Base-by-base conservation (phyloP, 805 yeast genomes). In the Metschnikowia anglica region DNA sequence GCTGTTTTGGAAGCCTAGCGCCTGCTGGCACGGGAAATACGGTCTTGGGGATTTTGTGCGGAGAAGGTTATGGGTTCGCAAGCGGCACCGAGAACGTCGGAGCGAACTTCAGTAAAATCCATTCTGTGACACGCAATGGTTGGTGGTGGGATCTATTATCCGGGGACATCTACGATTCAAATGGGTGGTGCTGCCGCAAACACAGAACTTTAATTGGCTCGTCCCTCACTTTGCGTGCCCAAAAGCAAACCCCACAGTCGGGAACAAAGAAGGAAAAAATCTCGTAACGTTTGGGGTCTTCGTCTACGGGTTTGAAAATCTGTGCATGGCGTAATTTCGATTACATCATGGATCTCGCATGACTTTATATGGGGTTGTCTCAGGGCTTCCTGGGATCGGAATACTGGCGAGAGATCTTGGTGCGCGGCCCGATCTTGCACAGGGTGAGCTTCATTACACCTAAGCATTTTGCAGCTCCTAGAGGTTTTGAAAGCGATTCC, bases 1-100 rank as follows among this genome's bases (percentile, higher is more conserved):
- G 44, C 66, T 76, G 62, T 51, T 72, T 18, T 46, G 53, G 51
- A 19, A 56, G 60, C 34, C 44, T 9, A 34, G 17, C 12, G 13
- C 41, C n/a, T 51, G 55, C 31, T 86, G 95, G 95, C 78, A 80
- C 52, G 87, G 86, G 3, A 77, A 75, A 54, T 69, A 73, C 35
- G 68, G 70, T 49, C 65, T 76, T 46, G 83, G 85, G 1, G 75
- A 81, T 45, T 75, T 79, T 58, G 86, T 83, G 2, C 62, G 95
- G 41, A 71, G 85, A 51, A 62, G 95, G 21, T 59, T 79, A 2
- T 86, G 93, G 91, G 61, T 73, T 3, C 54, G 81, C 37, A 18
- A 30, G 35, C 31, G 45, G 20, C 44, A 41, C 19, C 34, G 44
- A 12, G 29, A n/a, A 9, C 28, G 40, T 11, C 34, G 23, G 12